A percentile compares a stretch with the other conserved stretches of the same genome.
Conservation (phyloP, 176 grass and related monocot genomes). For the Oryza coarctata region DNA sequence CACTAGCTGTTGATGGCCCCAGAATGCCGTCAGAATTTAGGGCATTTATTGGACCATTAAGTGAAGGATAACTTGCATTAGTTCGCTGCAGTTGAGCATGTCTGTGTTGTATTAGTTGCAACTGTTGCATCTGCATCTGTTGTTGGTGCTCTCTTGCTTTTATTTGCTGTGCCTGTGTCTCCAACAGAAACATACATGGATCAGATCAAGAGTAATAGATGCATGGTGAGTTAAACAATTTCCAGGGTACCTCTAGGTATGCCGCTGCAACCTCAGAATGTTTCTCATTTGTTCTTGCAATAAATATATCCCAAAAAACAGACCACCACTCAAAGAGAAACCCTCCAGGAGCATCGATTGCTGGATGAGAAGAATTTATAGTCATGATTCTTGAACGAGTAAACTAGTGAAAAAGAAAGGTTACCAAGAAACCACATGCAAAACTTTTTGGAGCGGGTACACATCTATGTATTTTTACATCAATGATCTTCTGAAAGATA, state of each 20-base stretch:
- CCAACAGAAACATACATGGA: not conserved
- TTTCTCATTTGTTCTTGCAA: slow-evolving; percentile 93
- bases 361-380: slow-evolving; percentile 45
- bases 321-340: slow-evolving; percentile 99
- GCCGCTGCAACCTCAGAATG: slow-evolving; percentile 95
- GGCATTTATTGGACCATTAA: slow-evolving; percentile 68
- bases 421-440: not conserved
- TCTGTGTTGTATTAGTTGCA: slow-evolving; percentile 90
- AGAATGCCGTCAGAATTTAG: slow-evolving; percentile 79
- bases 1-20: slow-evolving; percentile 81
- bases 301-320: slow-evolving; percentile 99
- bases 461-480: no score
- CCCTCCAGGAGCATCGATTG: slow-evolving; percentile 97
- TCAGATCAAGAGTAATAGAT: slow-evolving; percentile 10
- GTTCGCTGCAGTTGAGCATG: slow-evolving; percentile 83
- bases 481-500: not conserved
- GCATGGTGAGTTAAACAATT: slow-evolving; percentile 3
- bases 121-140: slow-evolving; percentile 92
- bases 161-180: slow-evolving; percentile 70
- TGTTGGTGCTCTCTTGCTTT: slow-evolving; percentile 96
- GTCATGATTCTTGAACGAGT: slow-evolving; percentile 8
- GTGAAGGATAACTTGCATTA: slow-evolving; percentile 63
- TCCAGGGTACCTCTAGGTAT: slow-evolving; percentile 74
- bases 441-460: no score
- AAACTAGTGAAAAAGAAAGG: not conserved